Conservation (phyloP, 306 rosid genomes). For the Vigna nakashimae region DNA sequence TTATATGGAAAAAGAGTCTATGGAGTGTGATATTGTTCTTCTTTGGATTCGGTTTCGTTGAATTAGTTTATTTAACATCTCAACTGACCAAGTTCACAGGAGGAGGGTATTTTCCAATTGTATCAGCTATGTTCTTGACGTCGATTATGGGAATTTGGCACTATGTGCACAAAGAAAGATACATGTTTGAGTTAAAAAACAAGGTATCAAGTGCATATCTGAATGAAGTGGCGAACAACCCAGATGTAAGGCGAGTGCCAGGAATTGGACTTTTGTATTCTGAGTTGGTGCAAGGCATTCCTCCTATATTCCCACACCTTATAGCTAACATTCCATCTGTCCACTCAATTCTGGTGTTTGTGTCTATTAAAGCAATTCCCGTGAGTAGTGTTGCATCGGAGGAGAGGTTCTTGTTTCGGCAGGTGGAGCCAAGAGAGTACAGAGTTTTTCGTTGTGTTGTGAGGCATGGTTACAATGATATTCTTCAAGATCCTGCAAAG, state of each 20-base stretch:
- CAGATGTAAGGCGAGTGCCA: slow-evolving; percentile 62
- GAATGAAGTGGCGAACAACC: slow-evolving; percentile 46
- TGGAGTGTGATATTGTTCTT: slow-evolving; percentile 63
- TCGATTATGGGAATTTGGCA: slow-evolving; percentile 76
- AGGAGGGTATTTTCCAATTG: slow-evolving; percentile 81
- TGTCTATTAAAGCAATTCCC: slow-evolving; percentile 77
- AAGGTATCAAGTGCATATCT: slow-evolving; percentile 70
- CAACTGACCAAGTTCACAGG: slow-evolving; percentile 68
- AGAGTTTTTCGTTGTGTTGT: slow-evolving; percentile 75
- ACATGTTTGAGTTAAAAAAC: slow-evolving; percentile 68
- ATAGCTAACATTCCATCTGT: slow-evolving; percentile 65
- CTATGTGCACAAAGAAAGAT: slow-evolving; percentile 71
- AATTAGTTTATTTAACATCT: slow-evolving; percentile 57
- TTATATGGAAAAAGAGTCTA: slow-evolving; percentile 77
- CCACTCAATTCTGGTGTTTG: slow-evolving; percentile 73
- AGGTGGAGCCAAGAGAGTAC: slow-evolving; percentile 66
- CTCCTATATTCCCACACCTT: slow-evolving; percentile 79
- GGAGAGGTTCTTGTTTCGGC: slow-evolving; percentile 79
- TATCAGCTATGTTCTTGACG: slow-evolving; percentile 53
- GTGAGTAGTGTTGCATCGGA: slow-evolving; percentile 58
- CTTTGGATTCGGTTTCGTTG: slow-evolving; percentile 50
- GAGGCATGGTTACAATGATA: slow-evolving; percentile 82
- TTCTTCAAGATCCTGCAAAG: slow-evolving; percentile 47
- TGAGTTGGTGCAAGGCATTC: slow-evolving; percentile 86
- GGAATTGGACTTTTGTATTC: slow-evolving; percentile 78